Conservation (phyloP, 371 early-diverging fungal genomes). For the Mucor ambiguus region DNA sequence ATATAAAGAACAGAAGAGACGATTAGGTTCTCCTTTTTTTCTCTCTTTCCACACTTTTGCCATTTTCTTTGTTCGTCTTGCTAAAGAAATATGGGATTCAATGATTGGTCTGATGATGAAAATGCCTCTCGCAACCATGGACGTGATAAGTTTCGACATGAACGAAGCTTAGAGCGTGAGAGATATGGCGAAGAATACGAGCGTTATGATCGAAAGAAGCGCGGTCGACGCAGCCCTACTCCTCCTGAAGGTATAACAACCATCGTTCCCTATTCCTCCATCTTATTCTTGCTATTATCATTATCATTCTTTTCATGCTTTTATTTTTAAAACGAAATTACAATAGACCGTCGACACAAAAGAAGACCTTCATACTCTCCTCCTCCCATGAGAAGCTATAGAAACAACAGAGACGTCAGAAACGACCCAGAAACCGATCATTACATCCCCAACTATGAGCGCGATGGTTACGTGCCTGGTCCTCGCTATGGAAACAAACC, state of each 20-base stretch:
- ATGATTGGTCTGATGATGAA: conserved; percentile 58
- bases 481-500: conserved; percentile 57
- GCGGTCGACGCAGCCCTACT: conserved; percentile 45
- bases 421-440: conserved; percentile 55
- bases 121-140: conserved; percentile 48
- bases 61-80: background rate
- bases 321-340: conserved; percentile 1
- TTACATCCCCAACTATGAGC: conserved; percentile 85
- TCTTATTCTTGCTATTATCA: conserved; percentile 2
- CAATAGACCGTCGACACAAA: conserved; percentile 52
- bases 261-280: background rate
- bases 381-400: conserved; percentile 27
- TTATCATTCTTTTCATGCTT: conserved; percentile 1
- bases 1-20: background rate
- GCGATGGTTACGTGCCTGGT: conserved; percentile 75
- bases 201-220: conserved; percentile 47
- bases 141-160: conserved; percentile 74
- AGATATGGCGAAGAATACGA: conserved; percentile 59
- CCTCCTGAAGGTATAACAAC: conserved; percentile 51
- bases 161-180: conserved; percentile 71
- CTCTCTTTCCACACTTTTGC: background rate
- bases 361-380: conserved; percentile 59
- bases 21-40: conserved; percentile 6
- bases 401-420: conserved; percentile 17
- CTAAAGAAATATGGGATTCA: conserved; percentile 8